Conservation (phyloP, 352 stramenopile genomes). For the Aphanomyces cochlioides region DNA sequence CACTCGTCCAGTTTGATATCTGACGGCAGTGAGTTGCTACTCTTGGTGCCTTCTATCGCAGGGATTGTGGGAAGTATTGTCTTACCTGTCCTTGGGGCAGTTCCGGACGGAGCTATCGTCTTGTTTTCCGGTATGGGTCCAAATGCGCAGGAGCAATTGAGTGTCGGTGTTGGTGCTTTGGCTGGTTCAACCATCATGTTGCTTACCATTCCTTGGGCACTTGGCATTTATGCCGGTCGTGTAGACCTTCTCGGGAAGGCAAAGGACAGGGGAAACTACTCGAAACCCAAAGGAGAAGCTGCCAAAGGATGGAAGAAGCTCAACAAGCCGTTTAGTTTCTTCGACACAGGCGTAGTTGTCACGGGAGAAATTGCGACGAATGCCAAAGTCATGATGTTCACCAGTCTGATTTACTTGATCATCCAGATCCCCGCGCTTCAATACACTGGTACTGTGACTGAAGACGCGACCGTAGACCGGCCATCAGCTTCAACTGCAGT, state of each 20-base stretch:
- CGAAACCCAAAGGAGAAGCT: slow-evolving; percentile 60
- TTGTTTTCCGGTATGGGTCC: slow-evolving; percentile 94
- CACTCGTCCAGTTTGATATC: slow-evolving; percentile 97
- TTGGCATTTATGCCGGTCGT: slow-evolving; percentile 90
- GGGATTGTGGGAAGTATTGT: slow-evolving; percentile 96
- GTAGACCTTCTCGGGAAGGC: slow-evolving; percentile 87
- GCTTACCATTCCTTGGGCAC: slow-evolving; percentile 96
- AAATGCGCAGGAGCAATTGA: slow-evolving; percentile 93
- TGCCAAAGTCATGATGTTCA: slow-evolving; percentile 89
- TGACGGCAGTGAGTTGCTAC: slow-evolving; percentile 96
- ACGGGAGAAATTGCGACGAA: slow-evolving; percentile 87
- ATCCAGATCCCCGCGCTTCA: slow-evolving; percentile 90
- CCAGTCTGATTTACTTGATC: slow-evolving; percentile 93
- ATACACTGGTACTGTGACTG: slow-evolving; percentile 71
- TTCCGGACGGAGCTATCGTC: slow-evolving; percentile 97
- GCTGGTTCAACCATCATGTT: slow-evolving; percentile 99
- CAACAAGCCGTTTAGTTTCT: slow-evolving; percentile 68
- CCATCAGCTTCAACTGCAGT: slow-evolving; percentile 72
- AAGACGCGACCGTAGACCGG: slow-evolving; percentile 68
- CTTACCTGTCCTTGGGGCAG: slow-evolving; percentile 94
- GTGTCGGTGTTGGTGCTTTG: slow-evolving; percentile 96
- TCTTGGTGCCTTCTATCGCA: slow-evolving; percentile 93
- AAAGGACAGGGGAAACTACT: slow-evolving; percentile 81
- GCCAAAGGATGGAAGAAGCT: slow-evolving; percentile 77
- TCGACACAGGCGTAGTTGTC: slow-evolving; percentile 69